These are phyloP conservation scores for Lecanicillium sp. DNA, from an alignment of 2,329 filamentous ascomycete genomes.

Conservation along the genomic window DNA sequence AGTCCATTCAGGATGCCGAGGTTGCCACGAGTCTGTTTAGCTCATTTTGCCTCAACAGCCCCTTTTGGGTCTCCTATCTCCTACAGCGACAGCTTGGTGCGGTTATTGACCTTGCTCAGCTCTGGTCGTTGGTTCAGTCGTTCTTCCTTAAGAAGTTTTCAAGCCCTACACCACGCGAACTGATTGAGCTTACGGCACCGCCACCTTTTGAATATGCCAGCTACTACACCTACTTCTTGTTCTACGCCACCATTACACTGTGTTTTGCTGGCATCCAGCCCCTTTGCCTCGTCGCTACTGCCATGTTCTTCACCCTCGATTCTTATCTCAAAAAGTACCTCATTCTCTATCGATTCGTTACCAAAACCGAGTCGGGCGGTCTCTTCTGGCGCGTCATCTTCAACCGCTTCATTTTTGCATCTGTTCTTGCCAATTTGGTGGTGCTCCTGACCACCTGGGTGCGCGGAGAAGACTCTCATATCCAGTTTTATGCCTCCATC, in stretches of 20 bases:
- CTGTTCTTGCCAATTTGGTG: slow-evolving; percentile 69
- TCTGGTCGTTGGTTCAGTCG: slow-evolving; percentile 75
- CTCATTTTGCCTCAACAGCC: slow-evolving; percentile 73
- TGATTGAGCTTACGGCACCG: slow-evolving; percentile 89
- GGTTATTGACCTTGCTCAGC: slow-evolving; percentile 84
- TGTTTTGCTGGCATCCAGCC: slow-evolving; percentile 82
- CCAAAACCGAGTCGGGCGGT: slow-evolving; percentile 92
- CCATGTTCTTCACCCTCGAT: slow-evolving; percentile 83
- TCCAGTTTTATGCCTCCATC: slow-evolving; percentile 56
- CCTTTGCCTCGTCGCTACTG: slow-evolving; percentile 74
- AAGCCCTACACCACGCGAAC: slow-evolving; percentile 78
- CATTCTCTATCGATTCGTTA: slow-evolving; percentile 88
- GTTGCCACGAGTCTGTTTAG: slow-evolving; percentile 58
- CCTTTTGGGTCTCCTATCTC: slow-evolving; percentile 92
- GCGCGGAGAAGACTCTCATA: slow-evolving; percentile 51
- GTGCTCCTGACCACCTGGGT: slow-evolving; percentile 70
- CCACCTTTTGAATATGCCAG: slow-evolving; percentile 89
- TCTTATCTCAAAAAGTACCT: slow-evolving; percentile 92
- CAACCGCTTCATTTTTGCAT: slow-evolving; percentile 84
- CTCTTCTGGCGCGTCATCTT: slow-evolving; percentile 86
- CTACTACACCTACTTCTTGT: slow-evolving; percentile 98
- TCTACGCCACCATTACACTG: slow-evolving; percentile 82
- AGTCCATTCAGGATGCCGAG: slow-evolving; percentile 51
- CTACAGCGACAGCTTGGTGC: slow-evolving; percentile 89
- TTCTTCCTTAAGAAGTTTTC: slow-evolving; percentile 80